Evolutionary conservation across 2,329 filamentous ascomycete species (phyloP).

Genomic region (Balansia obtecta): DNA sequence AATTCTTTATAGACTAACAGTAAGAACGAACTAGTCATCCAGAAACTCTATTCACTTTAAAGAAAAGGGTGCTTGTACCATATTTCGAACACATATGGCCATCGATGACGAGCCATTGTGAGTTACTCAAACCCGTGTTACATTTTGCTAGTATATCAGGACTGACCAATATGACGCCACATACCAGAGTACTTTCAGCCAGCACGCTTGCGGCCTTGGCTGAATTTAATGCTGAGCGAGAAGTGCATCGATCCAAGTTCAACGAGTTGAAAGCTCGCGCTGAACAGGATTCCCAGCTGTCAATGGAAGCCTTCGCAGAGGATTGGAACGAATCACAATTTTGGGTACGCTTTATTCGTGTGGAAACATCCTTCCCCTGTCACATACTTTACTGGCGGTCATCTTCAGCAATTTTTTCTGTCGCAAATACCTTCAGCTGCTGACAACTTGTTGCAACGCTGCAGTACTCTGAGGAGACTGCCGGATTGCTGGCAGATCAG

Average conservation of each 20-base stretch:
- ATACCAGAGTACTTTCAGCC: slow-evolving; percentile 42
- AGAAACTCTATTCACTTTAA: neutral
- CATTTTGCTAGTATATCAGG: neutral
- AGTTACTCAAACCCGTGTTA: slow-evolving; percentile 10
- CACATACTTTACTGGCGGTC: no score
- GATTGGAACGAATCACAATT: slow-evolving; percentile 81
- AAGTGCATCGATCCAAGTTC: slow-evolving; percentile 53
- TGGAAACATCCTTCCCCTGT: neutral
- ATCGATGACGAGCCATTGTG: slow-evolving; percentile 39
- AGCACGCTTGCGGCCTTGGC: slow-evolving; percentile 56
- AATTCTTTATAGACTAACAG: no score
- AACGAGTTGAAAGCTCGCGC: slow-evolving; percentile 52
- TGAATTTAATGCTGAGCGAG: slow-evolving; percentile 62
- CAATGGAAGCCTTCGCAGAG: slow-evolving; percentile 62
- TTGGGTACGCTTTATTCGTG: slow-evolving; percentile 43
- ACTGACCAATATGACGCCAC: slow-evolving; percentile 6
- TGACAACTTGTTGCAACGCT: neutral
- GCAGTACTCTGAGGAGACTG: slow-evolving; percentile 63
- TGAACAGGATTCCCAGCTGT: slow-evolving; percentile 36
- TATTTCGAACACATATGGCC: slow-evolving; percentile 11
- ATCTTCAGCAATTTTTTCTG: neutral
- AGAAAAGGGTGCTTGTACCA: neutral
- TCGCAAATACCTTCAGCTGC: no score
- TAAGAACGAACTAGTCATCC: no score
- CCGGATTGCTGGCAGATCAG: slow-evolving; percentile 47